Conservation (phyloP, 2,329 filamentous ascomycete species). For the Biscogniauxia marginata region DNA sequence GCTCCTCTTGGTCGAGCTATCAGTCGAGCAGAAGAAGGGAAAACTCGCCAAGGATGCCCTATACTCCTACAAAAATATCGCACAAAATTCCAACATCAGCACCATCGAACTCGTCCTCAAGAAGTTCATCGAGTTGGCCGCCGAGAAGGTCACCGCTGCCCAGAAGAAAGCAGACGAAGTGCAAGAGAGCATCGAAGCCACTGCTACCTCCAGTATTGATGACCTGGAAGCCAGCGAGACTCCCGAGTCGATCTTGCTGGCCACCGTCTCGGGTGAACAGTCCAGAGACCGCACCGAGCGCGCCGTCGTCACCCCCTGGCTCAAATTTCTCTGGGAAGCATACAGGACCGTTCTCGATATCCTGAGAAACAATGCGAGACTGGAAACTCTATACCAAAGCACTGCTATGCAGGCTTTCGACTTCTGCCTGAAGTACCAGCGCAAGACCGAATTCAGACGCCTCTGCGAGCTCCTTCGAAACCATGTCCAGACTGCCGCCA, state of each 20-base stretch:
- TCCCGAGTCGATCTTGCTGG: conserved; percentile 94
- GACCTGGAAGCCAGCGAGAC: conserved; percentile 97
- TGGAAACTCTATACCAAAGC: conserved; percentile 97
- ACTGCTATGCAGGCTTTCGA: conserved; percentile 98
- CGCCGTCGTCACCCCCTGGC: conserved; percentile 97
- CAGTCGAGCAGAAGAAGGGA: conserved; percentile 95
- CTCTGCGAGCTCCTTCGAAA: conserved; percentile 98
- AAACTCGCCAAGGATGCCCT: conserved; percentile 98
- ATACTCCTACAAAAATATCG: conserved; percentile 99
- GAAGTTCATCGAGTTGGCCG: conserved; percentile 95
- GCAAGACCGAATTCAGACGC: conserved; percentile 98
- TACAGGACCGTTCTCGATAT: conserved; percentile 98
- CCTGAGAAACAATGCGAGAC: conserved; percentile 95
- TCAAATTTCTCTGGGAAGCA: conserved; percentile 99
- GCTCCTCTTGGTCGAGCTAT: conserved; percentile 95
- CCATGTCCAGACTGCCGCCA: conserved; percentile 97
- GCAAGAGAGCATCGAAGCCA: conserved; percentile 80
- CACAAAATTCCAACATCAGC: conserved; percentile 96
- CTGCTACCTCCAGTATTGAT: conserved; percentile 74
- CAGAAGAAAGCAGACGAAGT: conserved; percentile 96
- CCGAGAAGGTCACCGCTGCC: conserved; percentile 92
- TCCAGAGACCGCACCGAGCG: conserved; percentile 96
- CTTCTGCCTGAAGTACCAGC: conserved; percentile 96
- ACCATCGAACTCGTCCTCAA: conserved; percentile 98
- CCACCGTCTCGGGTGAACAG: conserved; percentile 96